A percentile compares a stretch with the other conserved stretches of the same genome.
These are phyloP conservation scores for Brettanomyces sp. DNA, from an alignment of 805 yeast genomes.

Conservation along the genomic window DNA sequence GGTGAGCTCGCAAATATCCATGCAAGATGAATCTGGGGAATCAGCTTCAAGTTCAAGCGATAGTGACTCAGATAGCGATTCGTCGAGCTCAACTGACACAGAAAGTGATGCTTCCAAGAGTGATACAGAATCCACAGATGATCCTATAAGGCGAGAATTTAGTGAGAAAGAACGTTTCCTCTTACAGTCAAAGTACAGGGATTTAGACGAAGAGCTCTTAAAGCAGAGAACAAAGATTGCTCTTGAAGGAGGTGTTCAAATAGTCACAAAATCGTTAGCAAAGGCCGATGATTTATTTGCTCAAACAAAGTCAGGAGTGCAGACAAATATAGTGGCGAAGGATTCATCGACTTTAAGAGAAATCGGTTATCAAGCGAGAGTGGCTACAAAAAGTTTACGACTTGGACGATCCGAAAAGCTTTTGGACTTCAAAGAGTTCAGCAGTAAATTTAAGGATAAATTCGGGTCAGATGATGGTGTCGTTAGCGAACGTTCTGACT, in stretches of 20 bases:
- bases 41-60: conserved; percentile 1
- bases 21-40: conserved; percentile 3
- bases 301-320: conserved; percentile 27
- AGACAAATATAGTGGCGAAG: conserved; percentile 38
- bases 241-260: conserved; percentile 46
- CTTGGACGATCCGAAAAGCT: conserved; percentile 47
- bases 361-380: conserved; percentile 52
- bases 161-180: conserved; percentile 18
- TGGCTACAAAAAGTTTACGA: conserved; percentile 52
- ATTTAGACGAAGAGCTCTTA: conserved; percentile 14
- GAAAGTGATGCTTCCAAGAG: conserved; percentile 5
- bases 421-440: conserved; percentile 39
- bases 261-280: conserved; percentile 35
- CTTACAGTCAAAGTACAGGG: conserved; percentile 18
- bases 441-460: conserved; percentile 29
- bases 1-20: no score
- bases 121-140: conserved; percentile 4
- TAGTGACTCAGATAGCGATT: background rate
- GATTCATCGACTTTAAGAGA: conserved; percentile 58
- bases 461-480: conserved; percentile 15
- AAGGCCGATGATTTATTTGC: conserved; percentile 39
- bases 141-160: conserved; percentile 6
- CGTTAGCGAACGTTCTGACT: conserved; percentile 3
- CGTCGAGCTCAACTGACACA: background rate
- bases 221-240: conserved; percentile 41